phyloP scores from a whole-genome alignment of 2,329 filamentous ascomycete genomes.

The Verticillium nubilum region DNA sequence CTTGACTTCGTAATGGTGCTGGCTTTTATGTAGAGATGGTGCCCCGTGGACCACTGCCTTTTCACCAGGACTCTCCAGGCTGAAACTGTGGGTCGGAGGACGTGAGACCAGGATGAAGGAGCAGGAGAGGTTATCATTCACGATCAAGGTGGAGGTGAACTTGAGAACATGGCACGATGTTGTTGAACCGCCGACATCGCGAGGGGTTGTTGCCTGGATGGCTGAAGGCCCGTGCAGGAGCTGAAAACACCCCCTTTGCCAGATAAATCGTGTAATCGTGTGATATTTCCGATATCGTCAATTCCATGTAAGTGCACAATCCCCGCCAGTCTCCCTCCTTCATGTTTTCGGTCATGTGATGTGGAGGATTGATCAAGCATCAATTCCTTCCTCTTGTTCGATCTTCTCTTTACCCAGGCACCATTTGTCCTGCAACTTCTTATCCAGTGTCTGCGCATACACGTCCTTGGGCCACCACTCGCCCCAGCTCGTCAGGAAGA shows the following conservation, averaged over 20 bases:
- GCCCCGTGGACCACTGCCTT: neutral
- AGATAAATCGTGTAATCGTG: neutral
- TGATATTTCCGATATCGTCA: neutral
- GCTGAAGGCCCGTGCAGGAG: neutral
- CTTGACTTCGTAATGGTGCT: too few species aligned
- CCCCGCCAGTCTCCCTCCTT: neutral
- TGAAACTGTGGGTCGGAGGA: neutral
- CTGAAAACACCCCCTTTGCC: neutral
- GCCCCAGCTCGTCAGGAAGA: constrained; percentile 51
- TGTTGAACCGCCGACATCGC: neutral
- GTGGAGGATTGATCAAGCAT: neutral
- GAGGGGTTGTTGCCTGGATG: neutral
- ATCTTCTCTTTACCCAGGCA: constrained; percentile 40
- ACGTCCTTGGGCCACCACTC: constrained; percentile 48
- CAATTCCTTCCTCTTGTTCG: constrained; percentile 28
- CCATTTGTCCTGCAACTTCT: constrained; percentile 46
- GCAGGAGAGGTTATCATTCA: neutral
- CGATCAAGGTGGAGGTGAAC: too few species aligned
- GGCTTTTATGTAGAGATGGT: neutral
- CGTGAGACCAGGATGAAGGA: neutral
- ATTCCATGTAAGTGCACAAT: neutral
- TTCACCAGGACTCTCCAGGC: neutral
- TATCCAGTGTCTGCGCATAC: constrained; percentile 34
- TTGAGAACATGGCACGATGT: neutral
- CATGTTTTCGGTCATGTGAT: too few species aligned